Base-by-base conservation (phyloP, 2,329 filamentous ascomycete species). In the Pseudopyricularia cyperi region DNA sequence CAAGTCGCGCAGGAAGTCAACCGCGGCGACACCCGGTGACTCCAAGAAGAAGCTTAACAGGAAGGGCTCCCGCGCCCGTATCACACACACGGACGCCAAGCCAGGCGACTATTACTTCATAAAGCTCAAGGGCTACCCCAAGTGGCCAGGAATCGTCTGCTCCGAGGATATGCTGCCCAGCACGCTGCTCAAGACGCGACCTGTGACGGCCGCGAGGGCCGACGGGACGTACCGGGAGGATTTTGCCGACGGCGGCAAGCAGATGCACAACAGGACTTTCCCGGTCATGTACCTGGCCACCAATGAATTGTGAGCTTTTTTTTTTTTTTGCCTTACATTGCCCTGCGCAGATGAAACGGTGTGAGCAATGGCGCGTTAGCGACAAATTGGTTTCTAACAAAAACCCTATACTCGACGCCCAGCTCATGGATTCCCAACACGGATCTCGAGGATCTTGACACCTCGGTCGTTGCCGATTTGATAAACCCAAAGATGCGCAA, bases 231-330 rank as follows among this genome's bases (percentile, higher is more conserved):
- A 93, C 66, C 83, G 87, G 52, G 87, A 89, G 54, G 87, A 91
- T 57, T 96, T 87, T 63, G 80, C 83, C 39, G 89, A 95, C 61
- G 90, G 86, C 55, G 91, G 87, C 60, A 93, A 93, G 73, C 86
- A 89, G 58, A 82, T 79, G 42, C 80, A 83, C 55, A 89, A 96
- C 67, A 80, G 91, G 57, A 89, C 86, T 30, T 97, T 89, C 65
- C 88, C 91, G 5, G 83, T 97, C 63, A 96, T 97, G 91, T 97
- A 95, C 66, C 72, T 97, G 50, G 76, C 81, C 57, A 95, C 90
- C 35, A 96, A 97, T 62, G 91, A 97, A 75, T 97, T 98, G 93
- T 98, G 72, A 80, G 91, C 81, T 7, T 28, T 37, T 3, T 15
- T n/a, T 28, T 17, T 19, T 14, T 26, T 30, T 26, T 3, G 32